Evolutionary conservation across 2,329 filamentous ascomycete genomes (phyloP).

Genomic region (Ceratocystiopsis sp.): DNA sequence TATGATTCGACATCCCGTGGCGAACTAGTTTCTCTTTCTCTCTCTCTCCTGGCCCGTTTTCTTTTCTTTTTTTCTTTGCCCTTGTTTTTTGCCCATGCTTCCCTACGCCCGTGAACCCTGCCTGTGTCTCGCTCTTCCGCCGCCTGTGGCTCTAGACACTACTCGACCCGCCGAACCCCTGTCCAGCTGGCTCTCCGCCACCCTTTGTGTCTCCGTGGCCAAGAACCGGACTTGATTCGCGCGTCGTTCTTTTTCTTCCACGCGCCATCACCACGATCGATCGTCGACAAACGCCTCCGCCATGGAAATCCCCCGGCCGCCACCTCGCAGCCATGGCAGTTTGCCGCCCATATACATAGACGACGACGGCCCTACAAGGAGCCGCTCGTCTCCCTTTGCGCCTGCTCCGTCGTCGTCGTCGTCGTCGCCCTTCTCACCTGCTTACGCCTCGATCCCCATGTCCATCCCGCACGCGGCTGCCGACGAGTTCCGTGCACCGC

Average conservation of each 20-base stretch:
- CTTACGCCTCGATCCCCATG: conserved; percentile 19
- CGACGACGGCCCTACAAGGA: conserved; percentile 6
- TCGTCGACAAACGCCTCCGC: not conserved
- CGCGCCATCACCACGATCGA: not conserved
- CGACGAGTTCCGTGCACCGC: conserved; percentile 18
- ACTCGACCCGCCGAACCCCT: not conserved
- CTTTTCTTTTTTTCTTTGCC: not conserved
- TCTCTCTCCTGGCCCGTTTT: not conserved
- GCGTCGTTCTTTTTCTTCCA: not conserved
- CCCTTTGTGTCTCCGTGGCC: not conserved
- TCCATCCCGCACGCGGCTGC: conserved; percentile 17
- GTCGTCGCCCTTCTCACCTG: conserved; percentile 16
- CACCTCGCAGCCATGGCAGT: conserved; percentile 5
- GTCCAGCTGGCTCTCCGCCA: conserved; percentile 2
- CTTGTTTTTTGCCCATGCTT: not conserved
- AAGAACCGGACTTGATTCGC: not conserved
- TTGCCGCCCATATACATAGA: conserved; percentile 12
- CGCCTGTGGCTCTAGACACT: not conserved
- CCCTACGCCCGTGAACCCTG: no score
- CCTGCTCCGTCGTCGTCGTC: conserved; percentile 4
- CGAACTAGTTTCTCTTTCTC: conserved; percentile 4
- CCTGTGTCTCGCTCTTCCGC: not conserved
- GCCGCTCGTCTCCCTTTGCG: conserved; percentile 1
- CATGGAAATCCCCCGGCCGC: conserved; percentile 10
- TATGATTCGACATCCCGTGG: conserved; percentile 7